Conservation (phyloP, 306 rosid genomes). For the Hippophae rhamnoides region DNA sequence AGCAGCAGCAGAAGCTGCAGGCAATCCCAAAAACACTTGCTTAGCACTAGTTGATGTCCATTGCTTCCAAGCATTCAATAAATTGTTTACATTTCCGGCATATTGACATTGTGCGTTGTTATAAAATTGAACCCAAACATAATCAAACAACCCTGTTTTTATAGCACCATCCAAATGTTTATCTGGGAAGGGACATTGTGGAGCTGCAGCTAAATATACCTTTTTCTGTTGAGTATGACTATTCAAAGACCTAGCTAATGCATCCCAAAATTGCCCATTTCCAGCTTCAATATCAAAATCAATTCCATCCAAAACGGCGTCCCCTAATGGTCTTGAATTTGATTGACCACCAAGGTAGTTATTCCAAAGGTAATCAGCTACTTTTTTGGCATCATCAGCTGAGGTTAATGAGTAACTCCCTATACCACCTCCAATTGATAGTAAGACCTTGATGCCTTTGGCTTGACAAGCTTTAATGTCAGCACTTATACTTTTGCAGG, state of each 20-base stretch:
- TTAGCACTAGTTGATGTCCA: constrained; percentile 37
- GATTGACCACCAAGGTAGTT: constrained; percentile 49
- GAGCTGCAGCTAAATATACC: constrained; percentile 43
- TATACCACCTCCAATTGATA: neutral
- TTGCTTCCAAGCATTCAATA: constrained; percentile 41
- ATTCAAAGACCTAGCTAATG: constrained; percentile 28
- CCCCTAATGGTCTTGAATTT: constrained; percentile 38
- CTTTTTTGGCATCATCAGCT: constrained; percentile 28
- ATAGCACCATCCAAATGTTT: constrained; percentile 29
- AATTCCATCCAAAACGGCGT: constrained; percentile 43
- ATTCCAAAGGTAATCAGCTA: constrained; percentile 40
- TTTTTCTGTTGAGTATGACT: constrained; percentile 13
- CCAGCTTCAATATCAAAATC: constrained; percentile 56
- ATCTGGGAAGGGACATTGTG: constrained; percentile 53
- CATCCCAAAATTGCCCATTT: constrained; percentile 21
- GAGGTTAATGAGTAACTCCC: constrained; percentile 40
- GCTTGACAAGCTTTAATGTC: constrained; percentile 18
- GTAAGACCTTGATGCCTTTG: neutral
- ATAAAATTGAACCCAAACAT: constrained; percentile 70
- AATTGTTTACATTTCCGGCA: constrained; percentile 23
- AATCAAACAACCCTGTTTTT: constrained; percentile 42
- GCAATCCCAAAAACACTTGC: constrained; percentile 55
- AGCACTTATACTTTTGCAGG: constrained; percentile 22
- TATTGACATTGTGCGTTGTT: constrained; percentile 52
- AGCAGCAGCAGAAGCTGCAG: constrained; percentile 49